phyloP scores from a whole-genome alignment of 1,284 basidiomycete genomes.

The Macrocystidia cucumis region DNA sequence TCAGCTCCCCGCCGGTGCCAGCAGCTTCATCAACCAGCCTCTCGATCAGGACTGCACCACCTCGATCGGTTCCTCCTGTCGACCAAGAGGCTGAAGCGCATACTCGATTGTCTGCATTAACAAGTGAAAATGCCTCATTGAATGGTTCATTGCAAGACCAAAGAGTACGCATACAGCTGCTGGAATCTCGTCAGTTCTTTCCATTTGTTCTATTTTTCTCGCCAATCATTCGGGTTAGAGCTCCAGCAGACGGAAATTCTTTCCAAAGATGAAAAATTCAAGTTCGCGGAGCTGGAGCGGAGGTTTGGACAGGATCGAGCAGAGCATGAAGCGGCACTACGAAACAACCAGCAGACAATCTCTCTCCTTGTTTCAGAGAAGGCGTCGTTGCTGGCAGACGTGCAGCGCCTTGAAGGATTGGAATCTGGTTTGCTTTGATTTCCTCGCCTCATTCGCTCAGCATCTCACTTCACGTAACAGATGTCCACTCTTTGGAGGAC shows the following conservation, averaged over 20 bases:
- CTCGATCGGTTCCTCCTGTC: slow-evolving; percentile 8
- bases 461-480: slow-evolving; percentile 23
- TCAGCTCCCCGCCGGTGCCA: slow-evolving; percentile 10
- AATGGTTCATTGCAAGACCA: slow-evolving; percentile 13
- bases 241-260: slow-evolving; percentile 17
- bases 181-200: slow-evolving; percentile 12
- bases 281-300: slow-evolving; percentile 21
- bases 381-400: slow-evolving; percentile 42
- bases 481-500: slow-evolving; percentile 34
- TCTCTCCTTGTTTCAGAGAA: slow-evolving; percentile 66
- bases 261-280: slow-evolving; percentile 18
- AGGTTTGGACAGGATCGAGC: slow-evolving; percentile 21
- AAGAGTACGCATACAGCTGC: slow-evolving; percentile 11
- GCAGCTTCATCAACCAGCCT: slow-evolving; percentile 7
- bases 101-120: too few relatives aligned
- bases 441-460: slow-evolving; percentile 4
- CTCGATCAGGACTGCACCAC: slow-evolving; percentile 13
- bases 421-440: slow-evolving; percentile 34
- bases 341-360: slow-evolving; percentile 59
- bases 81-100: background rate
- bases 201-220: background rate
- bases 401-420: slow-evolving; percentile 41
- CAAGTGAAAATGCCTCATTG: slow-evolving; percentile 20
- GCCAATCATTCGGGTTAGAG: slow-evolving; percentile 5
- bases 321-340: slow-evolving; percentile 26